These are phyloP conservation scores for Heracleum sosnowskyi DNA, from an alignment of 129 eudicot species.

Conservation along the genomic window DNA sequence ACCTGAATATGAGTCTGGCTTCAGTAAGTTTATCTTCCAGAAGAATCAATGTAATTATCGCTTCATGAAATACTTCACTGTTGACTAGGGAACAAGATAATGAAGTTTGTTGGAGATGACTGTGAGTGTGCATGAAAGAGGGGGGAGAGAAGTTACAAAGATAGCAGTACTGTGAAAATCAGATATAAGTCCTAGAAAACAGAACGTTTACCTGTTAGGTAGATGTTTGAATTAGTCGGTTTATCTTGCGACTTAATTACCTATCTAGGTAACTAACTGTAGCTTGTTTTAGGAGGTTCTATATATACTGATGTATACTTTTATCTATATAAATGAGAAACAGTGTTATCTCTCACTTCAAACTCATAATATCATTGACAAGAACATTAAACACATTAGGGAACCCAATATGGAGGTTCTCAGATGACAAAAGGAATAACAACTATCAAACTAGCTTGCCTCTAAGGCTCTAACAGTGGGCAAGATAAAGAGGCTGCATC, in stretches of 20 bases:
- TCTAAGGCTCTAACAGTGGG: not conserved
- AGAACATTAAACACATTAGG: not conserved
- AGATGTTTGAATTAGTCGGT: no score
- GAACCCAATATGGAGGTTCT: not conserved
- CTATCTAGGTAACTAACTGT: no score
- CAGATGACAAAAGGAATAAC: not conserved
- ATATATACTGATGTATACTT: no score
- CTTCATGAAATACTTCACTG: not conserved
- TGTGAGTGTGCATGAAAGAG: not conserved
- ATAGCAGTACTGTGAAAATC: no score
- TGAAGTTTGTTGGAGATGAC: not conserved
- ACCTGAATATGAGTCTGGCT: conserved; percentile 37
- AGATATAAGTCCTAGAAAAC: no score
- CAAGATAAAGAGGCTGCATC: not conserved
- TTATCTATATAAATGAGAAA: no score
- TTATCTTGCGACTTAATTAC: no score
- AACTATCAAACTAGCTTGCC: not conserved
- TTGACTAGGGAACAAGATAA: not conserved
- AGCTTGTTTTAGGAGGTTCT: no score
- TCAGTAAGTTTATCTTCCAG: not conserved
- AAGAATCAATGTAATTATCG: not conserved
- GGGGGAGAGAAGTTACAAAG: not conserved
- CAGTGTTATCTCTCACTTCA: no score
- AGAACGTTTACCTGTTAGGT: no score
- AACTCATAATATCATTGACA: not conserved